A percentile compares a stretch with the other conserved stretches of the same genome.
Evolutionary conservation across 306 rosid species (phyloP).

Genomic region (Quercus berberidifolia): DNA sequence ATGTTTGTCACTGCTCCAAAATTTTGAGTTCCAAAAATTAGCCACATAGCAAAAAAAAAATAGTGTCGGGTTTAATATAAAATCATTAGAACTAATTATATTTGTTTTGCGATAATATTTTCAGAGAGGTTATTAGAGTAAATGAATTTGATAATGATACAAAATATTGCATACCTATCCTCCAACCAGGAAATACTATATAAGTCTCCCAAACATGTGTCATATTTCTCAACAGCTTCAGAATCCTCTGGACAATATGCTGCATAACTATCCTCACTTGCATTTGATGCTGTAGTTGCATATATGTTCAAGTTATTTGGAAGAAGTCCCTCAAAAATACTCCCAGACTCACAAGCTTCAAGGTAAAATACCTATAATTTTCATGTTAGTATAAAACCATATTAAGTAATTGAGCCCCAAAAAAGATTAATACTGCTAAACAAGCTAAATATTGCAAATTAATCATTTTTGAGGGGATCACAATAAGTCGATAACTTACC

Average conservation of each 20-base stretch:
- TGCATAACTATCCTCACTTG: constrained; percentile 42
- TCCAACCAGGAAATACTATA: constrained; percentile 80
- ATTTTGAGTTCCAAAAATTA: too few species aligned
- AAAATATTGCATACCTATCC: constrained; percentile 44
- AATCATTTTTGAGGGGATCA: neutral
- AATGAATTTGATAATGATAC: too few species aligned
- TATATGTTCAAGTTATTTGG: constrained; percentile 46
- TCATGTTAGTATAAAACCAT: neutral
- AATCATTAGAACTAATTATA: too few species aligned
- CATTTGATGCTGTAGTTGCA: constrained; percentile 62
- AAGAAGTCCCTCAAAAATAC: constrained; percentile 69
- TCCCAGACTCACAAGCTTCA: constrained; percentile 87
- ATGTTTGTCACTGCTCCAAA: constrained; percentile 19
- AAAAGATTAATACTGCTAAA: neutral
- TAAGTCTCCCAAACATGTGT: constrained; percentile 59
- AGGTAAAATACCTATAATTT: constrained; percentile 31
- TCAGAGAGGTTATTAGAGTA: too few species aligned
- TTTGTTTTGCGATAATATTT: too few species aligned
- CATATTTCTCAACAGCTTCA: constrained; percentile 5
- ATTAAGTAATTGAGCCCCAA: neutral
- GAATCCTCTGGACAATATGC: constrained; percentile 37
- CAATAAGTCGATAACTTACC: constrained; percentile 15
- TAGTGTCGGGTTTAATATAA: too few species aligned
- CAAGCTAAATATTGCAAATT: neutral
- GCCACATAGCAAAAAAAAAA: too few species aligned